Evolutionary conservation across 2,329 filamentous ascomycete genomes (phyloP).

Genomic region (Apiospora aurea): DNA sequence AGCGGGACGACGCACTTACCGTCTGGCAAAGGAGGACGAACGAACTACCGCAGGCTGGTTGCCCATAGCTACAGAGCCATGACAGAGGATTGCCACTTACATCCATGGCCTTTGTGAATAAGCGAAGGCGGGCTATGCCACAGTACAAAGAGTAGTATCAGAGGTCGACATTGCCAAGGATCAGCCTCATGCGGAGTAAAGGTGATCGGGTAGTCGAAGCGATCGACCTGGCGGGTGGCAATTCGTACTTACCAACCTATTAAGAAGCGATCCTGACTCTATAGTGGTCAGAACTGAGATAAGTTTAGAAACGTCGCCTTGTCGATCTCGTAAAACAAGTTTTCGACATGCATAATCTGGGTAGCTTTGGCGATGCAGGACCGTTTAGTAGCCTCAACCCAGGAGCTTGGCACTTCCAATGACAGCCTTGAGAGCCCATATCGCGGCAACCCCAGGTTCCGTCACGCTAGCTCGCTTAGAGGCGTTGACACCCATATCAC

Average conservation of each 20-base stretch:
- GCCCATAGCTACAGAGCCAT: background rate
- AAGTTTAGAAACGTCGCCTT: conserved; percentile 10
- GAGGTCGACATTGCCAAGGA: background rate
- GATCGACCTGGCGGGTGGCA: conserved; percentile 5
- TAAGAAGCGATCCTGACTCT: background rate
- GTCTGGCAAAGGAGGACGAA: background rate
- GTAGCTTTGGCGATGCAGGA: conserved; percentile 14
- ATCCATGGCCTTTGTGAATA: background rate
- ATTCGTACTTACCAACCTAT: background rate
- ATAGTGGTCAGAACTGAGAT: background rate
- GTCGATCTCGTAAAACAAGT: conserved; percentile 13
- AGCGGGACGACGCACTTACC: background rate
- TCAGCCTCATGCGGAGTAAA: conserved; percentile 14
- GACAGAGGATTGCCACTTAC: conserved; percentile 6
- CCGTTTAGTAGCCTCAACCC: conserved; percentile 9
- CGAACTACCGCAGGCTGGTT: background rate
- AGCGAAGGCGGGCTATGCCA: conserved; percentile 14
- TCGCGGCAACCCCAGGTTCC: conserved; percentile 16
- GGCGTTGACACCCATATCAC: background rate
- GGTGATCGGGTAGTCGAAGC: conserved; percentile 5
- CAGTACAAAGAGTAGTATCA: background rate
- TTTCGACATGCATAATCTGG: background rate
- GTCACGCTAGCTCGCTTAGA: conserved; percentile 16
- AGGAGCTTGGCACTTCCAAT: conserved; percentile 18
- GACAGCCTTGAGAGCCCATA: conserved; percentile 3